Evolutionary conservation across 2,329 filamentous ascomycete species (phyloP), one percentile per base, ranked within the genome.

Genomic region (Scopulariopsis brevicaulis): DNA sequence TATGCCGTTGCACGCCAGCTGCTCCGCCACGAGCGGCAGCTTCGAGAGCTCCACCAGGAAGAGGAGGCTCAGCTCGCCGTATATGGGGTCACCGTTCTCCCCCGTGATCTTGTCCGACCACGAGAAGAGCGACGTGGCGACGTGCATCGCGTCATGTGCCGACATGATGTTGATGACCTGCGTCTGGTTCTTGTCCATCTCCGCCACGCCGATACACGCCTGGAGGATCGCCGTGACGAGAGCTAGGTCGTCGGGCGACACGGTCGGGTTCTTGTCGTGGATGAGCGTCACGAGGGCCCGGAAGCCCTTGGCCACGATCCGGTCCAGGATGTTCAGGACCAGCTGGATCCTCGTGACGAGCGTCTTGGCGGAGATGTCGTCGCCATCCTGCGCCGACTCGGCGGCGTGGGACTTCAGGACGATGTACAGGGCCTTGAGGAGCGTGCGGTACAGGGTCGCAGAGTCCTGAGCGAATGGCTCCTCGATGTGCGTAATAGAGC

Each of bases 211-310:
- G 18, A 97, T 77, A 63, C 89, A 87, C 35, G 87, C 89, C 70
- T 96, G 92, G 43, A 97, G 74, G 52, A 97, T 87, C 3, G 90
- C 92, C 12, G 90, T 96, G 52, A 99, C 73, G 50, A 97, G 83
- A 3, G 86, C 87, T 62, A 99, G 84, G 67, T 99, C 94, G 59
- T 88, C 87, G 0, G 91, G 89, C 1, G 79, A 79, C 56, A 85
- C 82, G 20, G 71, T 65, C 18, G 40, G 34, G 3, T 86, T 80
- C 34, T 86, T 78, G 37, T 94, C 87, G 67, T 99, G 94, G 15
- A 97, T 82, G 57, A 91, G 83, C 15, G 84, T 84, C 37, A 91
- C 90, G 24, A 96, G 77, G 24, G 87, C 84, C 48, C 87, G 85
- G 75, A 99, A 93, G 1, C 90, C 92, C 63, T 84, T 84, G 0